Conservation (phyloP, 2,329 filamentous ascomycete species). For the Xylaria digitata region DNA sequence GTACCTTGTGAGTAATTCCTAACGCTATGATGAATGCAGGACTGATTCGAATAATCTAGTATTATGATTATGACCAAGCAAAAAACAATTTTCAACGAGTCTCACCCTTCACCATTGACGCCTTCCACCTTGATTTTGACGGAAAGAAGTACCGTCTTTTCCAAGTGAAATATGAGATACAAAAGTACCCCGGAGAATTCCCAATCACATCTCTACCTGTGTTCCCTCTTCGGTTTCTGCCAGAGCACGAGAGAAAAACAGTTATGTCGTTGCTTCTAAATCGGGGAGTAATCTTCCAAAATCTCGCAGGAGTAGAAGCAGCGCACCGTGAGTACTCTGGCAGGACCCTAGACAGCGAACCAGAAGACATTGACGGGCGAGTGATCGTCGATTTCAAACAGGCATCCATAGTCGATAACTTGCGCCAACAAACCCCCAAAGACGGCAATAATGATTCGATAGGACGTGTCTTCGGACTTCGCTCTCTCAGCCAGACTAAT, state of each 20-base stretch:
- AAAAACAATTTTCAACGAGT: constrained; percentile 14
- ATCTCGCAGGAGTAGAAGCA: constrained; percentile 23
- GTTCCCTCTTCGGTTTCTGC: constrained; percentile 38
- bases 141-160: constrained; percentile 43
- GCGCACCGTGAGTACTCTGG: constrained; percentile 35
- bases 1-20: constrained; percentile 10
- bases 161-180: constrained; percentile 33
- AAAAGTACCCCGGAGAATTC: constrained; percentile 38
- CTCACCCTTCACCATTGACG: constrained; percentile 34
- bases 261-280: constrained; percentile 21
- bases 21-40: background rate
- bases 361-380: constrained; percentile 48
- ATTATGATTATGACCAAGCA: background rate
- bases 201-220: constrained; percentile 39
- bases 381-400: constrained; percentile 47
- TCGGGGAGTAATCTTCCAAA: constrained; percentile 26
- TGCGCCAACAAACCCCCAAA: constrained; percentile 24
- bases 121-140: constrained; percentile 45
- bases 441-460: background rate
- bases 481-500: constrained; percentile 27
- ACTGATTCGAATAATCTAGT: background rate
- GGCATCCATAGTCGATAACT: constrained; percentile 31
- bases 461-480: constrained; percentile 27
- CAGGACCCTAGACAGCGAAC: constrained; percentile 35
- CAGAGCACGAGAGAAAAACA: constrained; percentile 1